Conservation (phyloP, 2,329 filamentous ascomycete genomes). For the Cladosporium sp. region DNA sequence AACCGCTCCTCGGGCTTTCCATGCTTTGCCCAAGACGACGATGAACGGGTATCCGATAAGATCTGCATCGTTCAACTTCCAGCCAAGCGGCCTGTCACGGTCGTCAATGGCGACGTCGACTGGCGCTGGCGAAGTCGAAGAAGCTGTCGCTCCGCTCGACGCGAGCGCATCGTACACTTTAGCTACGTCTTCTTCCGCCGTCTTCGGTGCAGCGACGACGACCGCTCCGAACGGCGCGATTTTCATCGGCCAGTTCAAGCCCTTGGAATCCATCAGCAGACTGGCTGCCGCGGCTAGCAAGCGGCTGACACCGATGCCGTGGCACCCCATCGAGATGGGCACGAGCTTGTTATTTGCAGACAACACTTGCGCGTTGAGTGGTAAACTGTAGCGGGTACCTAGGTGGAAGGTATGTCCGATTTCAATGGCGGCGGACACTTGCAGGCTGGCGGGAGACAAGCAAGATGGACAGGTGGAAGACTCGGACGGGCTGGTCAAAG, state of each 20-base stretch:
- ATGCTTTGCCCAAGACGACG: conserved; percentile 71
- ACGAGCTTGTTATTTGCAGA: conserved; percentile 38
- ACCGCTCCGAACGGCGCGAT: conserved; percentile 82
- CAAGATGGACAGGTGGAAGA: conserved; percentile 75
- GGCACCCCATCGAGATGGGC: conserved; percentile 88
- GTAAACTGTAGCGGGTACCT: conserved; percentile 78
- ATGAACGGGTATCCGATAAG: conserved; percentile 82
- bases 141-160: not conserved
- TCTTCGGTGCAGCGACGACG: conserved; percentile 49
- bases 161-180: conserved; percentile 61
- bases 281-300: conserved; percentile 84
- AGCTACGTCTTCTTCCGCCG: conserved; percentile 16
- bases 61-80: conserved; percentile 90
- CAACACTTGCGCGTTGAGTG: conserved; percentile 63
- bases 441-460: conserved; percentile 52
- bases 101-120: conserved; percentile 72
- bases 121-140: not conserved
- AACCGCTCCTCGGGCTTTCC: conserved; percentile 53
- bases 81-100: conserved; percentile 59
- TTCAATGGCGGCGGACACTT: conserved; percentile 72
- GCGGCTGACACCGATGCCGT: conserved; percentile 89
- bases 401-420: conserved; percentile 94
- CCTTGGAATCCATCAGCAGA: conserved; percentile 64
- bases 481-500: conserved; percentile 60
- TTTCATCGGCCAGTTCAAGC: conserved; percentile 79